A percentile compares a stretch with the other conserved stretches of the same genome.
Conservation (phyloP, 495 filamentous ascomycete species). For the Penicillium taxi region DNA sequence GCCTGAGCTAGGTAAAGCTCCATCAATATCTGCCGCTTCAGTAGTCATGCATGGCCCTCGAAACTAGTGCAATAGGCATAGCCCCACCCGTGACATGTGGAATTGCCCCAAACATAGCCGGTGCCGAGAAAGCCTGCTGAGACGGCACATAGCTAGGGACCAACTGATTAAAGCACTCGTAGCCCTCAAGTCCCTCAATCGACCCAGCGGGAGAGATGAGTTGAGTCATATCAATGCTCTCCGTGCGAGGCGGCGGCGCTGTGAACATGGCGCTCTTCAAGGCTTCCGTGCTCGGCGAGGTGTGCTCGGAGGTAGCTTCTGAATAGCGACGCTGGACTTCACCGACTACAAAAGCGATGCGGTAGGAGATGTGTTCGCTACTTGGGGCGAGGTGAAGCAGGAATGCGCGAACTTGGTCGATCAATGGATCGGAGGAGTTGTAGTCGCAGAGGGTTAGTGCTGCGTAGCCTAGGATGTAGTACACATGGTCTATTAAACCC, state of each 20-base stretch:
- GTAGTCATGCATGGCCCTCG: slow-evolving; percentile 22
- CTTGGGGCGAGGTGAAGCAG: slow-evolving; percentile 32
- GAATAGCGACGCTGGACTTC: slow-evolving; percentile 24
- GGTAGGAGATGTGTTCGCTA: slow-evolving; percentile 32
- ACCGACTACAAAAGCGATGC: slow-evolving; percentile 24
- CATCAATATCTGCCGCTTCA: slow-evolving; percentile 5
- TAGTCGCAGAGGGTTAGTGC: slow-evolving; percentile 36
- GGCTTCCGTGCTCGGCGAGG: slow-evolving; percentile 5
- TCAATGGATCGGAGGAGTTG: slow-evolving; percentile 28
- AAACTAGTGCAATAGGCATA: slow-evolving; percentile 22
- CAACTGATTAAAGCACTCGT: slow-evolving; percentile 20
- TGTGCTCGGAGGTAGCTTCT: slow-evolving; percentile 11
- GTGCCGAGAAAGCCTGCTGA: slow-evolving; percentile 9
- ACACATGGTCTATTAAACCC: slow-evolving; percentile 31
- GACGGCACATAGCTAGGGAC: slow-evolving; percentile 15
- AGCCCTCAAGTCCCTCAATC: slow-evolving; percentile 19
- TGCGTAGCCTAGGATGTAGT: slow-evolving; percentile 35
- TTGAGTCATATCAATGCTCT: slow-evolving; percentile 15
- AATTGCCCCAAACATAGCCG: slow-evolving; percentile 16
- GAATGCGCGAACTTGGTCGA: slow-evolving; percentile 31
- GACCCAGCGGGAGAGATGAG: slow-evolving; percentile 12
- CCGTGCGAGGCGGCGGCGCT: slow-evolving; percentile 7
- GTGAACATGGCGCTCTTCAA: slow-evolving; percentile 12
- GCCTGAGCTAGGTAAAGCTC: too few species aligned
- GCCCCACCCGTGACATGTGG: slow-evolving; percentile 17